Evolutionary conservation across 495 filamentous ascomycete genomes (phyloP).

Genomic region (Lepraria neglecta): DNA sequence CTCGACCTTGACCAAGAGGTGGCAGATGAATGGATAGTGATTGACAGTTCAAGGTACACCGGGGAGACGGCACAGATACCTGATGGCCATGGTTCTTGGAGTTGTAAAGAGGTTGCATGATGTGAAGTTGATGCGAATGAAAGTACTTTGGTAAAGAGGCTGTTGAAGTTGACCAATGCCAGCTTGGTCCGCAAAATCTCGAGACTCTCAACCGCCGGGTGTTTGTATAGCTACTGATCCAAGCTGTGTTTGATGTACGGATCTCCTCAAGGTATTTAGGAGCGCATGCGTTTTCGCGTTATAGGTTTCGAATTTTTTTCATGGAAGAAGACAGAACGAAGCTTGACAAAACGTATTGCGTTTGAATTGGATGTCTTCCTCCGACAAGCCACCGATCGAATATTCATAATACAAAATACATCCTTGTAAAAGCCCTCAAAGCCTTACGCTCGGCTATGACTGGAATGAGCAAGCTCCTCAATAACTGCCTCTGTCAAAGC

Average conservation of each 20-base stretch:
- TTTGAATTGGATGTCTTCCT: conserved; percentile 2
- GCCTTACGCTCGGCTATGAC: conserved; percentile 19
- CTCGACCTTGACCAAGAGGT: conserved; percentile 22
- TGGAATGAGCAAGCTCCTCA: conserved; percentile 7
- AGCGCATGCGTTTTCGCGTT: conserved; percentile 20
- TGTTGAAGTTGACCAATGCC: conserved; percentile 15
- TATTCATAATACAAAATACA: conserved; percentile 16
- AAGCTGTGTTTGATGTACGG: conserved; percentile 8
- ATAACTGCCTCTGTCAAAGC: conserved; percentile 21
- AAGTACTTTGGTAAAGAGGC: conserved; percentile 5
- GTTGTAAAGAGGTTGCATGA: conserved; percentile 23
- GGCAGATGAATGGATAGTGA: conserved; percentile 29
- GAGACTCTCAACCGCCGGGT: conserved; percentile 14
- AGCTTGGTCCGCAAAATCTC: conserved; percentile 15
- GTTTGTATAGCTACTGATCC: conserved; percentile 7
- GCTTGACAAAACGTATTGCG: conserved; percentile 11
- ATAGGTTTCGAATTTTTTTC: conserved; percentile 11
- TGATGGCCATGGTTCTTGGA: conserved; percentile 24
- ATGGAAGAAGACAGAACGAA: conserved; percentile 8
- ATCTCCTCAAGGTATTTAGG: conserved; percentile 9
- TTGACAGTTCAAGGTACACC: conserved; percentile 28
- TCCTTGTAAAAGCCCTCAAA: conserved; percentile 11
- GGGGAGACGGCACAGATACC: conserved; percentile 28
- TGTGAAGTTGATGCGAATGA: conserved; percentile 14
- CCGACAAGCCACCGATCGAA: conserved; percentile 9